These are phyloP conservation scores for Rhizophagus prolifer DNA, from an alignment of 192 early-diverging fungal species.

Conservation along the genomic window DNA sequence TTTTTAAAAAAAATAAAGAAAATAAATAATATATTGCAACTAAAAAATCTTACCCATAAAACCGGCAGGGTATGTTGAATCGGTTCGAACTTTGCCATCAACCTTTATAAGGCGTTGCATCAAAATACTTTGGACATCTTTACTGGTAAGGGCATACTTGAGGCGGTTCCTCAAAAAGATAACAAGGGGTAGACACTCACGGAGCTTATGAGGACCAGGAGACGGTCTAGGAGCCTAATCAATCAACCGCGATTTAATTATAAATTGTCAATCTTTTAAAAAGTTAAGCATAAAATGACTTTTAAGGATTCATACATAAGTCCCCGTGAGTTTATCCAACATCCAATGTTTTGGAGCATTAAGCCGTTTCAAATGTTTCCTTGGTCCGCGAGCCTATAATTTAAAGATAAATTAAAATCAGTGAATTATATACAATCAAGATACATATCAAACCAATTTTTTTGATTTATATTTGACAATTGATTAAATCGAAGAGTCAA, in stretches of 20 bases:
- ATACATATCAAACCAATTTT: neutral
- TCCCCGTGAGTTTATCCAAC: conserved; percentile 99
- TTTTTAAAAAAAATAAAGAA: neutral
- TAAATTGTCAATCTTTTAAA: neutral
- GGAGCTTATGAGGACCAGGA: conserved; percentile 98
- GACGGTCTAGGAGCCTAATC: conserved; percentile 85
- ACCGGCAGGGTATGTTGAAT: conserved; percentile 93
- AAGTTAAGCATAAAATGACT: no score
- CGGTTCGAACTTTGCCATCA: conserved; percentile 97
- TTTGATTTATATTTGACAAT: neutral
- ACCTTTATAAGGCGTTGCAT: conserved; percentile 99
- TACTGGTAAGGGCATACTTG: conserved; percentile 97
- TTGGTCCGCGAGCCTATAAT: conserved; percentile 87
- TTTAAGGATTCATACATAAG: conserved; percentile 56
- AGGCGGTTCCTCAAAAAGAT: conserved; percentile 99
- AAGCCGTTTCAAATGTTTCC: conserved; percentile 99
- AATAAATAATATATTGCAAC: no score
- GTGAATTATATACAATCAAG: neutral
- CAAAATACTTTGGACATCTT: conserved; percentile 93
- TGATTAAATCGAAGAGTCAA: no score
- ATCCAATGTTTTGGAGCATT: conserved; percentile 99
- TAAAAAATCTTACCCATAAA: conserved; percentile 81
- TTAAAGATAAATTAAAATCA: conserved; percentile 1
- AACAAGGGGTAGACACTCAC: conserved; percentile 97
- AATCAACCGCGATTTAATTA: neutral